Base-by-base conservation (phyloP, 2,329 filamentous ascomycete genomes). In the Fusarium sp. region DNA sequence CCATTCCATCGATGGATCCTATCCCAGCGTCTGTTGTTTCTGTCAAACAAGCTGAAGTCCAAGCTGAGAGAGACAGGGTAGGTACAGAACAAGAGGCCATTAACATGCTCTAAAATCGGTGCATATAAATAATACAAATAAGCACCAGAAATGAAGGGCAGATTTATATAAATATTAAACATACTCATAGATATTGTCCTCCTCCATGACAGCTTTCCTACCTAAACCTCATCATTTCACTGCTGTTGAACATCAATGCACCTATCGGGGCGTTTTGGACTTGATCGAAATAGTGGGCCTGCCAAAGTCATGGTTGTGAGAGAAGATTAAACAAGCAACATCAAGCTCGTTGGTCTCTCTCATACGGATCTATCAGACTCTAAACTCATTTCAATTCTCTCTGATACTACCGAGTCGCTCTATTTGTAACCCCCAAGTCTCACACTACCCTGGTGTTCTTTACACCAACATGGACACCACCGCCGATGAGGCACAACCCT, bases 201-300 rank as follows among this genome's bases (percentile, higher is more conserved):
- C 3, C 2, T n/a, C 14, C 4, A 23, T 6, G 25, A 10, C 2
- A 27, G 42, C 58, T 14, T 42, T 18, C 16, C 25, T 34, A 16
- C 36, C 54, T 29, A 23, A 40, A 16, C n/a, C 23, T 68, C 6
- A 31, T 20, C 18, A 18, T 29, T 27, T 16, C 23, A 5, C 9
- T 8, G 14, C 14, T 16, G 44, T 10, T 49, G 14, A 46, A 25
- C 23, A 16, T 23, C 18, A 68, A 70, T 65, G 58, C 49, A 67
- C 53, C 34, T 68, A 64, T 49, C 64, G 60, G 63, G 65, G 55
- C 29, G 29, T 14, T 16, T 55, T n/a, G 31, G 46, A 61, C 57
- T 25, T 40, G 31, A 10, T 34, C 44, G 31, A 59, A 70, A 71
- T 71, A 68, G 68, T 70, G 68, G 68, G 58, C 50, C 67, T 38